Base-by-base conservation (phyloP, 108 stramenopile species). In the Conticribra weissflogii region DNA sequence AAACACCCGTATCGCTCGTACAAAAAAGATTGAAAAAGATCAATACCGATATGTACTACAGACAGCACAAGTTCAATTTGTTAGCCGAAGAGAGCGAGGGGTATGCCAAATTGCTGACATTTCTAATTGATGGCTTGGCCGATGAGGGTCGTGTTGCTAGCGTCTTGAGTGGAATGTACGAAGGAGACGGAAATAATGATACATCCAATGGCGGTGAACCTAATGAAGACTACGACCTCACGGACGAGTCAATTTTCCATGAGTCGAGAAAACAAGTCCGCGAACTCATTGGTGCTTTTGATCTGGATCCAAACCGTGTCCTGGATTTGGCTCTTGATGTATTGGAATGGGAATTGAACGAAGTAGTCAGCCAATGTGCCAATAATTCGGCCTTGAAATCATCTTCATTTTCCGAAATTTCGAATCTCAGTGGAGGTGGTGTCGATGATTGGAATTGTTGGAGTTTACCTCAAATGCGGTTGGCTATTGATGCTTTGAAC, bases 31-130 rank as follows among this genome's bases (percentile, higher is more conserved):
- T 95, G 48, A 74, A 76, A 32, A 88, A 90, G 60, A 68, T 89
- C 62, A 97, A 95, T 64, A 97, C 98, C 22, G 82, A 83, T 51
- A 57, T 79, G 55, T 85, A 93, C 46, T 99, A 99, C 78, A 70
- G 88, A 44, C 98, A 98, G 68, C 79, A 90, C 61, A 94, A 95
- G 60, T 98, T 89, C 68, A 99, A 97, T 74, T 73, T 99, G 12
- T 65, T 95, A 32, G 88, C 83, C 17, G 98, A 99, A 81, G 97
- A 98, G 75, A 89, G 89, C 41, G 97, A 98, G 74, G 98, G 98
- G 2, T 99, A 81, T 71, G 74, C 95, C 32, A 97, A 97, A 71
- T 59, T 96, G 19, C 17, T 93, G 16, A 22, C 45, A 22, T 76
- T 84, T 34, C 59, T 87, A 19, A 46, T 57, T 62, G 23, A 28